These are phyloP conservation scores for Toxicodendron radicans DNA, from an alignment of 345 rosid species.

Conservation along the genomic window DNA sequence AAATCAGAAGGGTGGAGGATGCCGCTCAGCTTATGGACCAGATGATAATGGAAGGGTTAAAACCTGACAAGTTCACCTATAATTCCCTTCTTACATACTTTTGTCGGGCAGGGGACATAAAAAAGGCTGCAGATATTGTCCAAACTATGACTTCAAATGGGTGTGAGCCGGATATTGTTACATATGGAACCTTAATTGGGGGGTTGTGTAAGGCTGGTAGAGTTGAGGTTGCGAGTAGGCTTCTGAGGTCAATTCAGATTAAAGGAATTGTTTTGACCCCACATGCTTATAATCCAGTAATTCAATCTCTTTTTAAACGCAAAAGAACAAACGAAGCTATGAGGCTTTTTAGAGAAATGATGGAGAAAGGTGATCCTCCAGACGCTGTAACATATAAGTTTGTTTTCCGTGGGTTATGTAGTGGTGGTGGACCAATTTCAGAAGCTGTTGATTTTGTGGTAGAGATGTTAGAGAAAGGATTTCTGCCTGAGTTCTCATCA, in stretches of 20 bases:
- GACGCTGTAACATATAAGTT: slow-evolving; percentile 62
- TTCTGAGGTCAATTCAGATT: slow-evolving; percentile 73
- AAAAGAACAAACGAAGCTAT: slow-evolving; percentile 65
- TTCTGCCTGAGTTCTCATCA: slow-evolving; percentile 69
- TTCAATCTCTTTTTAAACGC: slow-evolving; percentile 67
- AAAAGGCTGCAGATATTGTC: slow-evolving; percentile 85
- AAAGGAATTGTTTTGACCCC: slow-evolving; percentile 76
- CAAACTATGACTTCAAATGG: slow-evolving; percentile 76
- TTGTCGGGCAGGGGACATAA: slow-evolving; percentile 73
- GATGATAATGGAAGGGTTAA: slow-evolving; percentile 87
- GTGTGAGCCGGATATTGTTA: slow-evolving; percentile 80
- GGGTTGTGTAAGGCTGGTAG: slow-evolving; percentile 92
- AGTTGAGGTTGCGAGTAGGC: slow-evolving; percentile 64
- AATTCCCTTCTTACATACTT: slow-evolving; percentile 73
- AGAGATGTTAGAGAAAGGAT: slow-evolving; percentile 72
- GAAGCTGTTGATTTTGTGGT: slow-evolving; percentile 81
- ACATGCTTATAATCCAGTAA: slow-evolving; percentile 79
- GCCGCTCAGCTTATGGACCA: slow-evolving; percentile 89
- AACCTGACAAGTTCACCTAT: slow-evolving; percentile 83
- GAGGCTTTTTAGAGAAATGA: slow-evolving; percentile 85
- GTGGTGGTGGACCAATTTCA: slow-evolving; percentile 72
- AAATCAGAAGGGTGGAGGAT: slow-evolving; percentile 67
- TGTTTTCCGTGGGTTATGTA: slow-evolving; percentile 75
- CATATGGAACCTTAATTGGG: slow-evolving; percentile 74
- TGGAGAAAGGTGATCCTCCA: slow-evolving; percentile 53